phyloP scores from a whole-genome alignment of 192 early-diverging fungal species.

The Gamsiella multidivaricata region DNA sequence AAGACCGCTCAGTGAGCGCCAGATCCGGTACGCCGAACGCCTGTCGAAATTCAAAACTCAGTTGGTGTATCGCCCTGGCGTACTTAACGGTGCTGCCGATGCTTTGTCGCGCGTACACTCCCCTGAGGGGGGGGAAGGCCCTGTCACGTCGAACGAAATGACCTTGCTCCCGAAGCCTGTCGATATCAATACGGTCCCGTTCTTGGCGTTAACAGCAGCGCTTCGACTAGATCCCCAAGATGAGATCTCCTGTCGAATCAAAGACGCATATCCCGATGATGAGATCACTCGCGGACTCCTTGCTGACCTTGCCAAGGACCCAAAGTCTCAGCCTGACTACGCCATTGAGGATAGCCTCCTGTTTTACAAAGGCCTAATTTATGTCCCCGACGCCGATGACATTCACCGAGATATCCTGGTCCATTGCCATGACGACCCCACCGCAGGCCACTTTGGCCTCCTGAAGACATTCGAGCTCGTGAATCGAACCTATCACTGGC shows the following conservation, averaged over 20 bases:
- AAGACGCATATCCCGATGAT: background rate
- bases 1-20: background rate
- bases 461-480: constrained; percentile 50
- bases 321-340: background rate
- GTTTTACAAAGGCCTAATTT: constrained; percentile 9
- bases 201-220: no score
- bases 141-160: no score
- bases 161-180: background rate
- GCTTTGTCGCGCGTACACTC: background rate
- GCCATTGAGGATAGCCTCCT: constrained; percentile 12
- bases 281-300: background rate
- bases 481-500: constrained; percentile 41
- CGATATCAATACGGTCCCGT: background rate
- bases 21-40: constrained; percentile 4
- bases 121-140: background rate
- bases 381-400: constrained; percentile 8
- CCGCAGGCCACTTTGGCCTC: constrained; percentile 53
- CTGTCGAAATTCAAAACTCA: constrained; percentile 1
- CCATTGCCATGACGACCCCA: constrained; percentile 32
- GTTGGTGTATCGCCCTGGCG: background rate
- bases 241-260: no score
- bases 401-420: constrained; percentile 16
- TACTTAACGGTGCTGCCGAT: constrained; percentile 4
- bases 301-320: background rate
- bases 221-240: no score